Conservation (phyloP, 2,329 filamentous ascomycete genomes). For the Calonectria leucothoes region DNA sequence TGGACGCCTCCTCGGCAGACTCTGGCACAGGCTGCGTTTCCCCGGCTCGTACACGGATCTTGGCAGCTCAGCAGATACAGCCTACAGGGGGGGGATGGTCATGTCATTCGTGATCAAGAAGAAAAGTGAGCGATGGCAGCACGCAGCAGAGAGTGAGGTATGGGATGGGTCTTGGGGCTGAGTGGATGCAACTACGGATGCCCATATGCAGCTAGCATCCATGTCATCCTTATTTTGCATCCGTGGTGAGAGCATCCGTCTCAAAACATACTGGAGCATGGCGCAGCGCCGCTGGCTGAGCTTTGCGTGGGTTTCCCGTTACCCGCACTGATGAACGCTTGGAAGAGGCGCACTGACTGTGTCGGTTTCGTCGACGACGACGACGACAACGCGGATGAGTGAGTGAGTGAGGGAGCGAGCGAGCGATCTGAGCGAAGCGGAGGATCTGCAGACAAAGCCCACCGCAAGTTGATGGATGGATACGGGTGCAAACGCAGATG, state of each 20-base stretch:
- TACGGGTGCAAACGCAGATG: background rate
- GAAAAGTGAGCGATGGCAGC: background rate
- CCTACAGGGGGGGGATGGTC: background rate
- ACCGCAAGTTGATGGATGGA: slow-evolving; percentile 1
- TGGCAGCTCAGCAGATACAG: slow-evolving; percentile 8
- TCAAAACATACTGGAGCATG: background rate
- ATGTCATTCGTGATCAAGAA: background rate
- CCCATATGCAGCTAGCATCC: slow-evolving; percentile 1
- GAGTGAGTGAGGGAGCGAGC: too few relatives aligned
- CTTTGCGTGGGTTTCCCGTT: background rate
- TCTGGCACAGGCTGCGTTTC: slow-evolving; percentile 21
- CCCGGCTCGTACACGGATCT: slow-evolving; percentile 17
- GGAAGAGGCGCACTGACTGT: background rate
- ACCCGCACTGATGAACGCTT: background rate
- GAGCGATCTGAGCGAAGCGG: background rate
- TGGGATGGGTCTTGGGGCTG: background rate
- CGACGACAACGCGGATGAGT: too few relatives aligned
- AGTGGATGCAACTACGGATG: background rate
- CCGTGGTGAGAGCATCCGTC: background rate
- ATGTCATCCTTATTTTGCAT: slow-evolving; percentile 1
- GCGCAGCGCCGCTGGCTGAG: slow-evolving; percentile 6
- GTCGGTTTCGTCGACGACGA: background rate
- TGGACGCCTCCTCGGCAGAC: slow-evolving; percentile 36
- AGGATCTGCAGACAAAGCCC: slow-evolving; percentile 4
- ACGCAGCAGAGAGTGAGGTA: background rate